Conservation (phyloP, 768 basidiomycete species). For the Macrolepiota fuliginosa region DNA sequence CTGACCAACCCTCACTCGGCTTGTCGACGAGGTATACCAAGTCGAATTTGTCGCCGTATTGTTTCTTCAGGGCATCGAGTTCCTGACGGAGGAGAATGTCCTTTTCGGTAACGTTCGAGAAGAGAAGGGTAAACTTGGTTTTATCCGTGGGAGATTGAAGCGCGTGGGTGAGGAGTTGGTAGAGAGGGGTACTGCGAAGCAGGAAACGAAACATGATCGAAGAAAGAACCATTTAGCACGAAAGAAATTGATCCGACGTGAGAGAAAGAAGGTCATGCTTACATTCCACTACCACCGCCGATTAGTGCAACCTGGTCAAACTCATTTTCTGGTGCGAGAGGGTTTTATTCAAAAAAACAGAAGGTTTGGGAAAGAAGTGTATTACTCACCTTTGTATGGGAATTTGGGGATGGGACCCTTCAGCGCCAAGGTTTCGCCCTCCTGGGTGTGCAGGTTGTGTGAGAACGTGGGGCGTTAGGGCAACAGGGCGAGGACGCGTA, state of each 20-base stretch:
- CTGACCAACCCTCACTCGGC: constrained; percentile 55
- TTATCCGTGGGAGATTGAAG: constrained; percentile 73
- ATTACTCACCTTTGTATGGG: constrained; percentile 68
- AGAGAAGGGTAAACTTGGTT: constrained; percentile 93
- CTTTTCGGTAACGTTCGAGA: constrained; percentile 83
- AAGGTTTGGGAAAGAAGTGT: background rate
- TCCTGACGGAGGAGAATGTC: constrained; percentile 88
- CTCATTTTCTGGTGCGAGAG: constrained; percentile 59
- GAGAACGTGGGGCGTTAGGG: constrained; percentile 3
- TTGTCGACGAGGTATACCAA: constrained; percentile 88
- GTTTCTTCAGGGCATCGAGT: constrained; percentile 66
- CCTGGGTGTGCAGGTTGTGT: constrained; percentile 24
- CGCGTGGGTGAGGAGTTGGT: constrained; percentile 77
- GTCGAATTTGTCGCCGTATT: constrained; percentile 70
- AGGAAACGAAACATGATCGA: background rate
- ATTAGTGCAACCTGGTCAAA: constrained; percentile 86
- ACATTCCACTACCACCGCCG: constrained; percentile 94
- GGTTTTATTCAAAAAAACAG: background rate
- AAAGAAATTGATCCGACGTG: background rate
- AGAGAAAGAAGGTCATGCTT: constrained; percentile 23
- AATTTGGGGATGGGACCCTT: constrained; percentile 93
- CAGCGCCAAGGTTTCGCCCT: constrained; percentile 78
- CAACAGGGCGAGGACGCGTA: constrained; percentile 15
- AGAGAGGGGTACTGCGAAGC: constrained; percentile 67
- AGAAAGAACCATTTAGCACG: constrained; percentile 13